These are phyloP conservation scores for Manihot esculenta DNA, from an alignment of 441 rosid genomes.

Conservation along the genomic window DNA sequence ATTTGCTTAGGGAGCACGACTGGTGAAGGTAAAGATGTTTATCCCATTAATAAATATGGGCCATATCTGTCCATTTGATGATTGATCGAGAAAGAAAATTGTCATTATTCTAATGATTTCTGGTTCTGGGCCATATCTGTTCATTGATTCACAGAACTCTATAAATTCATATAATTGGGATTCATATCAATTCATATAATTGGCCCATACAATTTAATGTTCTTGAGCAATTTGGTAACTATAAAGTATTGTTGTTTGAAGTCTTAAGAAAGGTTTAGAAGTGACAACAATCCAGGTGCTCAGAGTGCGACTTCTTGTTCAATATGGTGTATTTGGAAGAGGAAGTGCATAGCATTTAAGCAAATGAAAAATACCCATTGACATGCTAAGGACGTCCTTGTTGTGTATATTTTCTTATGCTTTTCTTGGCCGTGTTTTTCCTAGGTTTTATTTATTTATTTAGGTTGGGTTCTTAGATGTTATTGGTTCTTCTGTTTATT, in stretches of 20 bases:
- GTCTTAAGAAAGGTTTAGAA: neutral
- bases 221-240: neutral
- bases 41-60: neutral
- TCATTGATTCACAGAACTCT: neutral
- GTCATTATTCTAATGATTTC: conserved; percentile 8
- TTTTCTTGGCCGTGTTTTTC: neutral
- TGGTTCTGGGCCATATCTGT: neutral
- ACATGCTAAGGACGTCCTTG: neutral
- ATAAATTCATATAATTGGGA: neutral
- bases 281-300: neutral
- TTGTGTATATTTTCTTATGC: neutral
- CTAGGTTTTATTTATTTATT: neutral
- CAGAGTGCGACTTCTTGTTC: neutral
- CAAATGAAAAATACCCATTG: conserved; percentile 1
- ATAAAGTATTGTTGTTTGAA: neutral
- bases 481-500: conserved; percentile 1
- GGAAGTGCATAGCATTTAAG: neutral
- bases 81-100: neutral
- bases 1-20: conserved; percentile 56
- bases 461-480: neutral
- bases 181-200: neutral
- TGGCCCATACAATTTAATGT: neutral
- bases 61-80: no score
- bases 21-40: conserved; percentile 47
- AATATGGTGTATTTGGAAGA: neutral